Evolutionary conservation across 257 asterid genomes (phyloP), one percentile per base, ranked within the genome.

Genomic region (Nicotiana attenuata): DNA sequence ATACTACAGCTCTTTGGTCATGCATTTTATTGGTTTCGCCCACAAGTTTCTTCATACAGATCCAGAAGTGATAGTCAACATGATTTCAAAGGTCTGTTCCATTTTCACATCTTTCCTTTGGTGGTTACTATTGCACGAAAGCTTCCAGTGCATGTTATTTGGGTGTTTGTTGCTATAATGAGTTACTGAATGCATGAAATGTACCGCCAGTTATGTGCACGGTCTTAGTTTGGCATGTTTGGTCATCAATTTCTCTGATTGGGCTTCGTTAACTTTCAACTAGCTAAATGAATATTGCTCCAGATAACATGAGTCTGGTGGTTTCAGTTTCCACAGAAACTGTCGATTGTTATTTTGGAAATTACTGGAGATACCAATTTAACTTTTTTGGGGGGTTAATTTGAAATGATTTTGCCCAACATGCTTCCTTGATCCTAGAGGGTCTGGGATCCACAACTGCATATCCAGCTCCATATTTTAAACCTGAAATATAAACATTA

Each of bases 11-110:
- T 94, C 99, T 38, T 84, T 96, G 89, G 97, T 92, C 85, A 89
- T 96, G 97, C 97, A 92, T 87, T 94, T 96, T 85, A 88, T 96
- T 83, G 99, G 99, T 75, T 96, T 96, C 87, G 97, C 98, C 5
- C 98, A 96, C 90, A 96, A 90, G 89, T 92, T 92, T 77, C 97
- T 96, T 55, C 97, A 91, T 35, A 90, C 92, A 14, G 97, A 94
- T 84, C 87, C 98, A 55, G 97, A 92, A 89, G 88, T 83, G 31
- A 90, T 92, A 65, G 90, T 94, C 80, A 96, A 91, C 90, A 96
- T 96, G 99, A 97, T 94, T 81, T 91, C 97, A 79, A 91, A 95
- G 99, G 97, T 95, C 14, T 52, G 90, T 81, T 84, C 35, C 80
- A 80, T 67, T 73, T 73, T 73, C 63, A 15, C 5, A 14, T 73